Evolutionary conservation across 768 basidiomycete species (phyloP), one percentile per base, ranked within the genome.

Genomic region (Chalciporus sphaerocephalus): DNA sequence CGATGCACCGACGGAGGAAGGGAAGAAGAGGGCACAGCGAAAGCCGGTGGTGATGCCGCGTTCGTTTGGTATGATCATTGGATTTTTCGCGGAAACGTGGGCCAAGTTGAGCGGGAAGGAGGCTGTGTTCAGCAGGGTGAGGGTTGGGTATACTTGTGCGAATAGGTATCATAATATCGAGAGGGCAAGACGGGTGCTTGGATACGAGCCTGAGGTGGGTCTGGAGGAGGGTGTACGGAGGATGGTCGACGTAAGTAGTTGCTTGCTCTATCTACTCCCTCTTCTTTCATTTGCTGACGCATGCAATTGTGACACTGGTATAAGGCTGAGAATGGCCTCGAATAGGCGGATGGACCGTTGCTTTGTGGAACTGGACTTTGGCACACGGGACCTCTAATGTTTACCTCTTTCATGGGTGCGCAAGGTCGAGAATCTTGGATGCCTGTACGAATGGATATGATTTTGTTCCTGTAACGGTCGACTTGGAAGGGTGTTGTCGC

Each of bases 131-230:
- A 98, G 93, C 16, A 74, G 75, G 47, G 93, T 82, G 68, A 82
- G 89, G 53, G 88, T 97, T 20, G 78, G 79, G 16, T 92, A 82
- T 62, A 83, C 79, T 41, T 89, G 85, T 61, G 83, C 82, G 34
- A 76, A 76, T 43, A 75, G 93, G 51, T 97, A 85, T 74, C 87
- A 94, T 68, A 95, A 96, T 60, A 92, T 94, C 36, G 96, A 98
- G 69, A 93, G 87, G 70, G 87, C 95, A 9, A 74, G 93, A 55
- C 71, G 92, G 47, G 78, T 98, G 50, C 71, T 99, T 33, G 94
- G 92, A 2, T 99, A 99, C 66, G 92, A 93, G 64, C 96, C 96
- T 0, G 69, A 89, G 47, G 82, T 95, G 6, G 87, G 92, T 2
- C 55, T 98, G 11, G 83, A 91, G 55, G 94, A 98, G 52, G 96